Evolutionary conservation across 805 yeast genomes (phyloP), one percentile per base, ranked within the genome.

Genomic region (Candida golubevii): DNA sequence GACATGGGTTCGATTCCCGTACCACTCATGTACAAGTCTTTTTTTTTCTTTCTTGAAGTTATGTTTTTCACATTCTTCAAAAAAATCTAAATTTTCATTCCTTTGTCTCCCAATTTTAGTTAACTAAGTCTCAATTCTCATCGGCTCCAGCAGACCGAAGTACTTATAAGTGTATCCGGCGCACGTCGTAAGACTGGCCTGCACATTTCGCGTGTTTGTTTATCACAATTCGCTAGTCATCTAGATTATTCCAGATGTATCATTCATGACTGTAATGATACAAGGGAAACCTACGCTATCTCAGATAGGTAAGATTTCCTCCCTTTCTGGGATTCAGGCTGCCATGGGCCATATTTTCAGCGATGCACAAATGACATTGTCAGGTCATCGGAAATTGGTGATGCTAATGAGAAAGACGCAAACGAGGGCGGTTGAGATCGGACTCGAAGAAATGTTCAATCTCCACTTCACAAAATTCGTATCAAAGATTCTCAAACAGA

Each of bases 1-100:
- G 90, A 80, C 88, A 82, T 78, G 90, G 88, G 91, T 84, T 84
- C 91, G 89, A 84, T 82, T 84, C 90, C 85, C 88, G 84, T 80
- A 81, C 82, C 83, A 80, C 82, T 82, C 88, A 80, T 54, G 56
- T 18, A 18, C 23, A 18, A 18, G n/a, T n/a, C n/a, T 32, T 66
- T 65, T 4, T 26, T 11, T 34, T 10, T 9, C 23, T 18, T 18
- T 18, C n/a, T 18, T 18, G 23, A 5, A 3, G 23, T 18, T 18
- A 3, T 18, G 5, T 18, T 18, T 18, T 18, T 18, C 5, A 18
- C 23, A 5, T 18, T 18, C 5, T 5, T 3, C 4, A 18, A 5
- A 18, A 18, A 18, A 18, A 5, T 5, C 23, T 18, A 18, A 18
- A 18, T 18, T 18, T 18, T 18, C 23, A 18, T 18, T 5, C 23